Base-by-base conservation (phyloP, 2,329 filamentous ascomycete species). In the Fusarium xylarioides region DNA sequence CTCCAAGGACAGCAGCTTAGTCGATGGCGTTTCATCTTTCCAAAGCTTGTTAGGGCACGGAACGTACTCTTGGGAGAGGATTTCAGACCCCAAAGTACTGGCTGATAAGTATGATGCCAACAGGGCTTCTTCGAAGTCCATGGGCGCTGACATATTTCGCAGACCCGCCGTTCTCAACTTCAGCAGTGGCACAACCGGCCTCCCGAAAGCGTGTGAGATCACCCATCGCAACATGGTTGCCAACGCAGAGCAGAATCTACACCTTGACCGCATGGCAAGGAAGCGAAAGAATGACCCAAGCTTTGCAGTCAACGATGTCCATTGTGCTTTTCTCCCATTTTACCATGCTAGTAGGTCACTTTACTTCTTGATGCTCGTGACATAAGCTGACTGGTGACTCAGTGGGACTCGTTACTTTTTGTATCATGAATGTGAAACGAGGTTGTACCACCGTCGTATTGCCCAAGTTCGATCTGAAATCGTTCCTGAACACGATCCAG, bases 181-280 rank as follows among this genome's bases (percentile, higher is more conserved):
- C 12, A 67, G 64, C 26, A 66, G 63, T 32, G 63, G 63, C 4
- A 66, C 63, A 6, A 66, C 63, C 0, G 63, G 63, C 1, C 42
- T 42, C 18, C 63, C 63, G 1, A 66, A 66, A 18, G 63, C 63
- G 1, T 66, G 63, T 18, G 46, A 49, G 42, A 9, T 66, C 1
- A 66, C 63, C 5, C 52, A 66, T 38, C 52, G 38, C 3, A 66
- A 63, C n/a, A n/a, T 66, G 16, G 52, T 66, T 12, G 52, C 63
- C n/a, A 65, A 68, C 21, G 57, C 65, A 8, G 65, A 68, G 21
- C 65, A 68, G 14, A 55, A 37, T 19, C 34, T 65, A 3, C 54
- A 65, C 19, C 54, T 59, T 6, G 61, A 65, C 10, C 60, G 47
- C 1, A 23, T 59, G 23, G 65, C 65, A 0, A 38, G 19, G 16